Conservation (phyloP, 164 flowering plant genomes). For the Nymphaea colorata region DNA sequence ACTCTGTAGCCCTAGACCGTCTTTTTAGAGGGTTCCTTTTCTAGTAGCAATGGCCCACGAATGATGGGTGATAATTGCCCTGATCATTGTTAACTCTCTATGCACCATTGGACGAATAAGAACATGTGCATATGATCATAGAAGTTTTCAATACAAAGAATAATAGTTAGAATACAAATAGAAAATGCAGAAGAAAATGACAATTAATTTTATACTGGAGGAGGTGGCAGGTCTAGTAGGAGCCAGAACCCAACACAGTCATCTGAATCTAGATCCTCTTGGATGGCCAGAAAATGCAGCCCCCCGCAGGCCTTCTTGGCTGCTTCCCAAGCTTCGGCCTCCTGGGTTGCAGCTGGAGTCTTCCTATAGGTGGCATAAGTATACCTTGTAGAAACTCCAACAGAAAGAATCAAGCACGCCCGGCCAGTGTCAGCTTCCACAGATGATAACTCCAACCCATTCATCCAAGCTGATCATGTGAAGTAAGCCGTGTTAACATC, state of each 20-base stretch:
- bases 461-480: conserved; percentile 78
- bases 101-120: too few relatives aligned
- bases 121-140: too few relatives aligned
- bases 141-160: too few relatives aligned
- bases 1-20: too few relatives aligned
- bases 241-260: conserved; percentile 97
- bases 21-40: too few relatives aligned
- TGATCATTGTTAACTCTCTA: too few relatives aligned
- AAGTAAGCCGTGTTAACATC: too few relatives aligned
- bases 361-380: conserved; percentile 69
- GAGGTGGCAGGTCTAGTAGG: conserved; percentile 83
- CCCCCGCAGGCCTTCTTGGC: conserved; percentile 93
- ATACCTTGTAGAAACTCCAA: conserved; percentile 77
- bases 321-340: conserved; percentile 97
- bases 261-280: conserved; percentile 78
- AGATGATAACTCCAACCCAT: conserved; percentile 76
- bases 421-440: conserved; percentile 61
- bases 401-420: conserved; percentile 64
- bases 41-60: too few relatives aligned
- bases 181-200: too few relatives aligned
- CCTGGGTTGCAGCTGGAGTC: conserved; percentile 50
- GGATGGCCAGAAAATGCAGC: conserved; percentile 88
- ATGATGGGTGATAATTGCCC: too few relatives aligned
- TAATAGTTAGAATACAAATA: too few relatives aligned
- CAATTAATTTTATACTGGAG: conserved; percentile 47